Conservation (phyloP, 108 stramenopile species). For the Pseudonitzschia pungens region DNA sequence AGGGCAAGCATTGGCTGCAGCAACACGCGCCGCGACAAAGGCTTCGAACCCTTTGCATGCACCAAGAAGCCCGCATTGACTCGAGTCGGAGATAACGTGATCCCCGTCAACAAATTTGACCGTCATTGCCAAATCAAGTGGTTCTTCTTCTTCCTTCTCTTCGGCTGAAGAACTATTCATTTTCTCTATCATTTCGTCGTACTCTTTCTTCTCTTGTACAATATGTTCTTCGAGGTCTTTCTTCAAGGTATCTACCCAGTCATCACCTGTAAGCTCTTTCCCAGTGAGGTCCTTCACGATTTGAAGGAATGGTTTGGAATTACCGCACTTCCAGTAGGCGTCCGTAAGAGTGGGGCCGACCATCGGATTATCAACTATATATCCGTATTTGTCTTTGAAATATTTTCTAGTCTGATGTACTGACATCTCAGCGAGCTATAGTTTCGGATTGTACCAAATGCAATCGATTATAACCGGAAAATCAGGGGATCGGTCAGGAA, state of each 20-base stretch:
- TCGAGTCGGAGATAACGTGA: constrained; percentile 59
- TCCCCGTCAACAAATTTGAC: constrained; percentile 75
- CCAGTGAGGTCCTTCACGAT: constrained; percentile 68
- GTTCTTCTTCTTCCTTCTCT: constrained; percentile 18
- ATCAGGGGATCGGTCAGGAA: not conserved
- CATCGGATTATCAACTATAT: constrained; percentile 68
- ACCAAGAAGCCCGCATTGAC: constrained; percentile 42
- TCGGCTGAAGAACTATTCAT: not conserved
- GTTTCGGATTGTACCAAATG: not conserved
- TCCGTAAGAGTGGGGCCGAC: constrained; percentile 59
- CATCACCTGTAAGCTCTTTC: constrained; percentile 61
- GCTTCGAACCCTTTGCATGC: constrained; percentile 68
- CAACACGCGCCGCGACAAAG: constrained; percentile 44
- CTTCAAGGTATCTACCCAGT: constrained; percentile 59
- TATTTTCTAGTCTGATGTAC: constrained; percentile 74
- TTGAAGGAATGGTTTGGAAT: constrained; percentile 63
- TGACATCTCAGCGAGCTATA: constrained; percentile 68
- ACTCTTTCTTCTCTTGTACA: constrained; percentile 52
- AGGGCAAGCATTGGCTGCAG: constrained; percentile 16
- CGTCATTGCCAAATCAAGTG: constrained; percentile 60
- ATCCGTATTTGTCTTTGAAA: constrained; percentile 59
- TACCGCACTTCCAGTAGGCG: constrained; percentile 68
- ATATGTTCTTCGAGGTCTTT: constrained; percentile 58
- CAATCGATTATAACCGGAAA: not conserved
- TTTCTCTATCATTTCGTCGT: constrained; percentile 44